A percentile compares a stretch with the other conserved stretches of the same genome.
These are phyloP conservation scores for Trametes elegans DNA, from an alignment of 768 basidiomycete species.

Conservation along the genomic window DNA sequence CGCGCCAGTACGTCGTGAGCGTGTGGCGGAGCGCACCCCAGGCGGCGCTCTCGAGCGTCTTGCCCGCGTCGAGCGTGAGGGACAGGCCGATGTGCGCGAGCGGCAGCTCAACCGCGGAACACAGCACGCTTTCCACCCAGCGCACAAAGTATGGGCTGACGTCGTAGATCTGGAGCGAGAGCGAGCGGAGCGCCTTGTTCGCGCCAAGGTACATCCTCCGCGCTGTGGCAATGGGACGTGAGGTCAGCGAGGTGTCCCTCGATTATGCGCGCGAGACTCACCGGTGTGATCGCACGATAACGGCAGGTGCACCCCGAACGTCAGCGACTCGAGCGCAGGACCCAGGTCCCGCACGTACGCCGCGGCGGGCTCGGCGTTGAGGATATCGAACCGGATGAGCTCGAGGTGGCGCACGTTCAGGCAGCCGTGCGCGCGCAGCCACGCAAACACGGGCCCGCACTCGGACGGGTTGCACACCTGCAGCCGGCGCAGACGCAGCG, in stretches of 20 bases:
- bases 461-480: slow-evolving; percentile 5
- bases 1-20: slow-evolving; percentile 1
- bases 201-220: not conserved
- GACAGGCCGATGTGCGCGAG: slow-evolving; percentile 1
- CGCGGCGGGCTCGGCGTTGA: not conserved
- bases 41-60: not conserved
- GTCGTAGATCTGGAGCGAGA: slow-evolving; percentile 5
- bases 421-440: not conserved
- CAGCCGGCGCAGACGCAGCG: not conserved
- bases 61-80: slow-evolving; percentile 5
- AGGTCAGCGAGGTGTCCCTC: not conserved
- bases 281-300: not conserved
- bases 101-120: not conserved
- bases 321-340: not conserved
- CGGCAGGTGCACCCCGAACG: not conserved
- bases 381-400: not conserved
- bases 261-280: not conserved
- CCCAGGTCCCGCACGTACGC: not conserved
- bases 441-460: not conserved
- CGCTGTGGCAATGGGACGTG: not conserved
- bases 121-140: slow-evolving; percentile 1
- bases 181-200: not conserved
- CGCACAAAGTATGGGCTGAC: not conserved
- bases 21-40: not conserved
- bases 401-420: not conserved